These are phyloP conservation scores for Claviceps maximensis DNA, from an alignment of 2,329 filamentous ascomycete species.

Conservation along the genomic window DNA sequence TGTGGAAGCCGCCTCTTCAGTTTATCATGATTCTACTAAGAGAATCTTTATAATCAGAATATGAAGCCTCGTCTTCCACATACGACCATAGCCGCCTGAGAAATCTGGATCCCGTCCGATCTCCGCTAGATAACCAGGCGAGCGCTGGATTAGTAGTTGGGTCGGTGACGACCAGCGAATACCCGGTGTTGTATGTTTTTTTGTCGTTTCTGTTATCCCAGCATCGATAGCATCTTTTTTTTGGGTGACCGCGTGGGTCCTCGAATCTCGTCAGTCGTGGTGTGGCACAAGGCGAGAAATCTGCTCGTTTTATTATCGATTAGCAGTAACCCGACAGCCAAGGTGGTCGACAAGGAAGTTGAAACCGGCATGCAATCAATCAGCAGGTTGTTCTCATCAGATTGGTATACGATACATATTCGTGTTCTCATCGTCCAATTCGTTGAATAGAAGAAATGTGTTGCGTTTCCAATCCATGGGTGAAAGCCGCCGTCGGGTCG, in stretches of 20 bases:
- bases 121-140: conserved; percentile 1
- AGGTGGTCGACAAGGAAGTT: too few species aligned
- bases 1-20: neutral
- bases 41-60: neutral
- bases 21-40: too few species aligned
- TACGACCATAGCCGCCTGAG: conserved; percentile 1
- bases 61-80: neutral
- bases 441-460: too few species aligned
- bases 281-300: too few species aligned
- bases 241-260: neutral
- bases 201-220: too few species aligned
- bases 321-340: too few species aligned
- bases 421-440: too few species aligned
- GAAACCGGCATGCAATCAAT: too few species aligned
- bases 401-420: too few species aligned
- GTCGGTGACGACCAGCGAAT: conserved; percentile 6
- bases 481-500: too few species aligned
- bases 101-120: conserved; percentile 3
- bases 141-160: conserved; percentile 4
- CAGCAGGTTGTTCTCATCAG: too few species aligned
- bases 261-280: neutral
- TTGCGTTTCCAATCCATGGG: neutral
- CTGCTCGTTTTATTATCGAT: too few species aligned
- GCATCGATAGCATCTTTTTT: neutral
- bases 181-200: conserved; percentile 5